These are phyloP conservation scores for Mycena alexandri DNA, from an alignment of 768 basidiomycete species.

Conservation along the genomic window DNA sequence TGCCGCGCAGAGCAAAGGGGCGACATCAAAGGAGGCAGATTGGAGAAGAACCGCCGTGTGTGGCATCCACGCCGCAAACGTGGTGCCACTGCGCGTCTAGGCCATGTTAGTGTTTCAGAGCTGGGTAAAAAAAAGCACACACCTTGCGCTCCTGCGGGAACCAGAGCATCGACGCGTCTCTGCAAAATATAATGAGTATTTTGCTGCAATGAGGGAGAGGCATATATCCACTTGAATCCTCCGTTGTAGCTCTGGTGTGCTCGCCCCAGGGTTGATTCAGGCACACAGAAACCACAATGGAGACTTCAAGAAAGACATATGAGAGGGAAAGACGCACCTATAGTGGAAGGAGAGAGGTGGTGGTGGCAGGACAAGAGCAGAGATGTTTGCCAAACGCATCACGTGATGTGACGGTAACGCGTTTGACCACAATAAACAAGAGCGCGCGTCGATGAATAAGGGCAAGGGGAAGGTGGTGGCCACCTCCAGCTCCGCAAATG, in stretches of 20 bases:
- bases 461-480: not conserved
- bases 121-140: no score
- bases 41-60: not conserved
- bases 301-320: not conserved
- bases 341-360: not conserved
- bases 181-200: no score
- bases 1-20: not conserved
- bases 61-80: slow-evolving; percentile 3
- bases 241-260: no score
- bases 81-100: slow-evolving; percentile 16
- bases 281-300: not conserved
- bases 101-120: no score
- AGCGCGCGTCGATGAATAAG: not conserved
- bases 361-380: not conserved
- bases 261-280: not conserved
- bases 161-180: no score
- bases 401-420: not conserved
- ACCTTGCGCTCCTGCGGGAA: slow-evolving; percentile 6
- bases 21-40: not conserved
- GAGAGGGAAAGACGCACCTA: slow-evolving; percentile 2
- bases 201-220: no score
- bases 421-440: not conserved
- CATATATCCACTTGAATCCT: no score
- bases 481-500: not conserved
- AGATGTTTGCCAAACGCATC: no score